These are phyloP conservation scores for Athelia psychrophila DNA, from an alignment of 1,284 basidiomycete genomes.

Conservation along the genomic window DNA sequence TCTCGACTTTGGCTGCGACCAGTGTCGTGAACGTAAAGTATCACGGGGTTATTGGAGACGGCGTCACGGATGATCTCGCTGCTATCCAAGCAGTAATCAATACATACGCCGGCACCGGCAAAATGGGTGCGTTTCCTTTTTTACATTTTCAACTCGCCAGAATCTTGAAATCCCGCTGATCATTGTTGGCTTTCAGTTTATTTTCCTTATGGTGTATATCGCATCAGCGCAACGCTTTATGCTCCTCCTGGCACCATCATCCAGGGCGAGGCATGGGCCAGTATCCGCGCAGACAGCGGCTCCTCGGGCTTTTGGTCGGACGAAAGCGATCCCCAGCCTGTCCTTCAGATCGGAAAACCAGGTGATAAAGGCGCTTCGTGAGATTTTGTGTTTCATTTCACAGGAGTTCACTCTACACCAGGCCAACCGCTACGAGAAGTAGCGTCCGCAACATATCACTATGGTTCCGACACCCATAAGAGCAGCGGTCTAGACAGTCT, in stretches of 20 bases:
- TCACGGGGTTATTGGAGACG: conserved; percentile 47
- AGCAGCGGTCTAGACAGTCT: no score
- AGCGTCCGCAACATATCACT: no score
- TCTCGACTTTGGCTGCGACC: conserved; percentile 16
- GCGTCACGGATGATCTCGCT: conserved; percentile 44
- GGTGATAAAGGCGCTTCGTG: neutral
- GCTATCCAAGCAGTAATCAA: conserved; percentile 41
- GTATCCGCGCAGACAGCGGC: neutral
- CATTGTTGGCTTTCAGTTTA: neutral
- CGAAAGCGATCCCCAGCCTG: neutral
- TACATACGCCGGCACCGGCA: neutral
- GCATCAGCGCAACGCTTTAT: neutral
- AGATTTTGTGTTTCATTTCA: no score
- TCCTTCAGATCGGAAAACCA: neutral
- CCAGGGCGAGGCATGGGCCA: neutral
- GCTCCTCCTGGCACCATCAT: neutral
- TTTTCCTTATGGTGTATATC: neutral
- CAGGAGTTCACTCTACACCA: no score
- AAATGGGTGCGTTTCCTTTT: neutral
- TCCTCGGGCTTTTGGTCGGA: neutral
- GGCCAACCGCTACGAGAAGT: no score
- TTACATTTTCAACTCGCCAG: no score
- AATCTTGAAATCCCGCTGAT: neutral
- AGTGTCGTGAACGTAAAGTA: conserved; percentile 44
- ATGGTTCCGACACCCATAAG: no score